Evolutionary conservation across 179 eudicot species (phyloP).

Genomic region (Heliamphora pulchella): DNA sequence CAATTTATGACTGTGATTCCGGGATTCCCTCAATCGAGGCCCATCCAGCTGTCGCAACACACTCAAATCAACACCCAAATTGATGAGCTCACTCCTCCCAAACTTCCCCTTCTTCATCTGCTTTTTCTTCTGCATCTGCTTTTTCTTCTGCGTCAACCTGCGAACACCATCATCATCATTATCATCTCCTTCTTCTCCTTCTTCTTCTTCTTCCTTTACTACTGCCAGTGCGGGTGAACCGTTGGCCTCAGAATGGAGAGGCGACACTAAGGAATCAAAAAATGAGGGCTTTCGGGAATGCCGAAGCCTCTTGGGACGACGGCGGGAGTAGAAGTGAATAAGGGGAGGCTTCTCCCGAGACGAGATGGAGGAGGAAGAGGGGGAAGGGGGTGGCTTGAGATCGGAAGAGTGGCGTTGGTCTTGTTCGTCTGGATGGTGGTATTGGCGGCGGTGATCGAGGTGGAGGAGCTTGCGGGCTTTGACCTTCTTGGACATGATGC

Average conservation of each 20-base stretch:
- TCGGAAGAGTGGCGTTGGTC: neutral
- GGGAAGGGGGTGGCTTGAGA: neutral
- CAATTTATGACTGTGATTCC: conserved; percentile 23
- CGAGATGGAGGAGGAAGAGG: conserved; percentile 1
- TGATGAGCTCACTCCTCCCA: conserved; percentile 32
- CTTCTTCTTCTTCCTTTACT: conserved; percentile 11
- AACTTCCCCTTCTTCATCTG: conserved; percentile 11
- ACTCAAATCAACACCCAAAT: conserved; percentile 40
- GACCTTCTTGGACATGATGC: conserved; percentile 53
- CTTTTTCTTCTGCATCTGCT: conserved; percentile 27
- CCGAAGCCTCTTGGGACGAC: conserved; percentile 25
- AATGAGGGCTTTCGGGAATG: conserved; percentile 11
- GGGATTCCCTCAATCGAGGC: conserved; percentile 34
- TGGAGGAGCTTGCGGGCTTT: conserved; percentile 39
- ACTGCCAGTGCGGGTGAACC: neutral
- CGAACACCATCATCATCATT: neutral
- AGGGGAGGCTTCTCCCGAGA: conserved; percentile 15
- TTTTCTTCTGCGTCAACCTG: neutral
- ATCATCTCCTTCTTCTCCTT: conserved; percentile 12
- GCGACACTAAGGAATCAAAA: conserved; percentile 20
- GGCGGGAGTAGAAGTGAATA: conserved; percentile 43
- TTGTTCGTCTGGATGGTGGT: neutral
- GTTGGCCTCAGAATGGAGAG: conserved; percentile 5
- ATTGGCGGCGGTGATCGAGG: conserved; percentile 8
- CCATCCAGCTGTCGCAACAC: conserved; percentile 22